Conservation (phyloP, 192 early-diverging fungal species). For the Polychytrium aggregatum region DNA sequence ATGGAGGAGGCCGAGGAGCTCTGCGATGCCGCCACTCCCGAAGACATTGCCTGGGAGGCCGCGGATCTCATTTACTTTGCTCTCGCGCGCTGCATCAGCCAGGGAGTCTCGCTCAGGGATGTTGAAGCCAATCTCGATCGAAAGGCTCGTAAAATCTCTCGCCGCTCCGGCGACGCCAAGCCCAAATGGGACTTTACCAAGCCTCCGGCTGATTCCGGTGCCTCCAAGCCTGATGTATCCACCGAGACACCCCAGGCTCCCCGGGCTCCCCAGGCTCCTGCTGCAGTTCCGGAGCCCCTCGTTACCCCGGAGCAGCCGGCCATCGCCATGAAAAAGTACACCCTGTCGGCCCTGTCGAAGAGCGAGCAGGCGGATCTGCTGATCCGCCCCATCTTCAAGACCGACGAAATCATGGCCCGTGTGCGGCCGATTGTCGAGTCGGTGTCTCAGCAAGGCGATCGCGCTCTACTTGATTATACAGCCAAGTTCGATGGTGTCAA, state of each 20-base stretch:
- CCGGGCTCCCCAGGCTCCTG: conserved; percentile 8
- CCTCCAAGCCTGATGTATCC: too few species aligned
- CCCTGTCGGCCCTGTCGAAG: too few species aligned
- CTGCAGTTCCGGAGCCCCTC: conserved; percentile 6
- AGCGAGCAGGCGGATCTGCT: conserved; percentile 51
- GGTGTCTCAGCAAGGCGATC: conserved; percentile 76
- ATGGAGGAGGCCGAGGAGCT: conserved; percentile 93
- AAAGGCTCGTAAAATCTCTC: conserved; percentile 70
- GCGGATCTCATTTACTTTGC: conserved; percentile 97
- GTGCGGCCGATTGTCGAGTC: conserved; percentile 84
- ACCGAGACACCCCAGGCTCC: conserved; percentile 7
- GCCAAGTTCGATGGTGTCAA: conserved; percentile 82
- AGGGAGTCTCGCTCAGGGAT: conserved; percentile 72
- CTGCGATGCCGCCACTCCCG: conserved; percentile 58
- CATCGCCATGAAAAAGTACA: too few species aligned
- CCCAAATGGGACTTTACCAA: conserved; percentile 30
- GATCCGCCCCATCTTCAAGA: conserved; percentile 85
- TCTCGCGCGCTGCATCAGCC: conserved; percentile 70
- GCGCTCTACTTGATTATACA: conserved; percentile 73
- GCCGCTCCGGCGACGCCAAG: conserved; percentile 91
- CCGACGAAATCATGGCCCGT: conserved; percentile 71
- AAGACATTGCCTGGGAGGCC: conserved; percentile 88
- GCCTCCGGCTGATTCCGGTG: too few species aligned
- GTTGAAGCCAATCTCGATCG: conserved; percentile 77
- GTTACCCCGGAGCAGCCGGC: too few species aligned